A percentile compares a stretch with the other conserved stretches of the same genome.
These are phyloP conservation scores for Kurtzmaniella quercitrusa DNA, from an alignment of 1,139 yeast species.

Conservation along the genomic window DNA sequence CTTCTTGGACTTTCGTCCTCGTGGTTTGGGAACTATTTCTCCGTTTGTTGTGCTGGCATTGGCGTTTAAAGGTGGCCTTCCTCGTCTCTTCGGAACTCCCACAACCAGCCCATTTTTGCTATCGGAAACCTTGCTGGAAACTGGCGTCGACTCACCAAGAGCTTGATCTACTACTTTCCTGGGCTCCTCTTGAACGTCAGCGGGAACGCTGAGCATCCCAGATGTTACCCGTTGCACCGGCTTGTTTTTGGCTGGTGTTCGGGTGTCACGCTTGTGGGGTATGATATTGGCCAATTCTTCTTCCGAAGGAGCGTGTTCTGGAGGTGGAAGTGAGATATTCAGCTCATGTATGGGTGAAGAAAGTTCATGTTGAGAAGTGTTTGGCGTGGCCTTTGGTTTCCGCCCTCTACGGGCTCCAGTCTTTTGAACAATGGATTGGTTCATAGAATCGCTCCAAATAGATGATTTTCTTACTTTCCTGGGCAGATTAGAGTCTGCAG, in stretches of 20 bases:
- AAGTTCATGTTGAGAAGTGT: not conserved
- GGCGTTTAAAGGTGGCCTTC: not conserved
- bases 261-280: constrained; percentile 21
- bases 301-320: constrained; percentile 15
- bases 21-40: not conserved
- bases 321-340: constrained; percentile 33
- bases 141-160: not conserved
- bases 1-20: not conserved
- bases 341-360: constrained; percentile 6
- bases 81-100: not conserved
- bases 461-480: constrained; percentile 13
- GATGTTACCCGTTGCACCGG: constrained; percentile 55
- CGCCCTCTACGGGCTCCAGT: constrained; percentile 1
- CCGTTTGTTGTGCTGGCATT: not conserved
- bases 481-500: constrained; percentile 23
- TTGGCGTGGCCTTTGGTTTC: not conserved
- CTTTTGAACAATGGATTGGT: not conserved
- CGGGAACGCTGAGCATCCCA: constrained; percentile 53
- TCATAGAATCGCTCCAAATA: constrained; percentile 7
- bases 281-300: constrained; percentile 16
- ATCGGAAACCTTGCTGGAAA: not conserved
- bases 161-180: not conserved
- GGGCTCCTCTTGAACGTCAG: constrained; percentile 9
- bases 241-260: constrained; percentile 13
- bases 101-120: not conserved